phyloP scores from a whole-genome alignment of 2,329 filamentous ascomycete species.

The Aspergillus thermomutatus region DNA sequence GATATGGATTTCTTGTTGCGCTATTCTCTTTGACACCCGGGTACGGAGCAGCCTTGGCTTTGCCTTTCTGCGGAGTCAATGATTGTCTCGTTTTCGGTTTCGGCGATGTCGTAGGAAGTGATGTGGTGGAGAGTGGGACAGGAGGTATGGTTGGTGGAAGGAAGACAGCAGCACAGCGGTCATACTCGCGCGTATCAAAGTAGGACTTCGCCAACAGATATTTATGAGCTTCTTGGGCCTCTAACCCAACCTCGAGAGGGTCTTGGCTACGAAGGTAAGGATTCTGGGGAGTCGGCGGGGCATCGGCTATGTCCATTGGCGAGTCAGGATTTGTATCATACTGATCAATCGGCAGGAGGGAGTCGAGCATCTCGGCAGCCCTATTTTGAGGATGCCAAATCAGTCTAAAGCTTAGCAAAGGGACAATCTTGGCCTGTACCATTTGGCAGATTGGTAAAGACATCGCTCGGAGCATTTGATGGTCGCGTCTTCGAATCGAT shows the following conservation, averaged over 20 bases:
- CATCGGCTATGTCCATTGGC: constrained; percentile 54
- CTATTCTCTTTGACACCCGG: constrained; percentile 35
- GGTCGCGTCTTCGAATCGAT: constrained; percentile 77
- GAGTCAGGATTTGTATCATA: constrained; percentile 59
- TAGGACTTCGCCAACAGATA: constrained; percentile 90
- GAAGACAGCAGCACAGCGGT: constrained; percentile 87
- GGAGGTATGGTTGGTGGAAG: constrained; percentile 76
- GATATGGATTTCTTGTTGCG: constrained; percentile 39
- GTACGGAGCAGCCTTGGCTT: constrained; percentile 53
- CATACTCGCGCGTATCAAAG: constrained; percentile 93
- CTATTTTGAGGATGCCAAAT: constrained; percentile 45
- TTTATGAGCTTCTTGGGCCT: constrained; percentile 73
- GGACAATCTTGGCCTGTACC: constrained; percentile 50
- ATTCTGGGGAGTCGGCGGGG: constrained; percentile 49
- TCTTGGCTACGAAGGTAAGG: constrained; percentile 57
- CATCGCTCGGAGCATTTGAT: constrained; percentile 91
- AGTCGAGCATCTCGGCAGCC: constrained; percentile 89
- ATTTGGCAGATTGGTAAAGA: constrained; percentile 94
- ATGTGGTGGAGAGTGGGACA: constrained; percentile 50
- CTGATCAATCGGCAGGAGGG: constrained; percentile 61
- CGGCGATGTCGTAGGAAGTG: constrained; percentile 44
- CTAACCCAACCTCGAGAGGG: constrained; percentile 68
- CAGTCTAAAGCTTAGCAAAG: constrained; percentile 5
- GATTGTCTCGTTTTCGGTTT: constrained; percentile 37
- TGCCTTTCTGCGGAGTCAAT: constrained; percentile 52